Percentiles rank a stretch among this genome's conserved stretches.
Evolutionary conservation across 2,329 filamentous ascomycete species (phyloP).

Genomic region (Colletotrichum australisinense): DNA sequence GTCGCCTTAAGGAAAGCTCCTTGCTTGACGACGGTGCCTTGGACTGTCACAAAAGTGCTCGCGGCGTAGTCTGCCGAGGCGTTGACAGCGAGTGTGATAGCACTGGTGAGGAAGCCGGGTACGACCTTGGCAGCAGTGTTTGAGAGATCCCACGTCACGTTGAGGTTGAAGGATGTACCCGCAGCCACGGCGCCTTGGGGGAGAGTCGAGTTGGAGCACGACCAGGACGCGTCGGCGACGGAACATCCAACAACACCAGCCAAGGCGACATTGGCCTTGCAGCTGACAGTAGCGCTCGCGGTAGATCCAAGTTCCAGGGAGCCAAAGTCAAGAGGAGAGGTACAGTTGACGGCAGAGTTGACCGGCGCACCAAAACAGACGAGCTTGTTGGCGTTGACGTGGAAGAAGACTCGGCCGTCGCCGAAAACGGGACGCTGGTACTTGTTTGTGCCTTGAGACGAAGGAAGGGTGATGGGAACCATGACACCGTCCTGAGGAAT

Average conservation of each 20-base stretch:
- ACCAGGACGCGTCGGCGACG: constrained; percentile 49
- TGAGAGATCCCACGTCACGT: constrained; percentile 51
- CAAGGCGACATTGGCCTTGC: constrained; percentile 50
- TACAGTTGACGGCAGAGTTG: constrained; percentile 52
- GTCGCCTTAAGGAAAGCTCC: constrained; percentile 48
- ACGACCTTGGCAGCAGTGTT: constrained; percentile 41
- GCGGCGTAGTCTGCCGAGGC: constrained; percentile 49
- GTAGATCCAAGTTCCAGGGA: constrained; percentile 47
- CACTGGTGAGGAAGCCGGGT: constrained; percentile 50
- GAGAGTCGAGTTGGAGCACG: constrained; percentile 49
- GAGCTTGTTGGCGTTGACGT: constrained; percentile 45
- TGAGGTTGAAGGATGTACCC: constrained; percentile 52
- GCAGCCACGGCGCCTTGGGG: constrained; percentile 48
- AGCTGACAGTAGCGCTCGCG: constrained; percentile 45
- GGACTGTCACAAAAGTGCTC: constrained; percentile 49
- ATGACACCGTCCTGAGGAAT: constrained; percentile 50
- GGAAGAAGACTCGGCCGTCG: constrained; percentile 49
- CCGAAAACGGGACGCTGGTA: constrained; percentile 55
- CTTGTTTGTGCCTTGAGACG: constrained; percentile 50
- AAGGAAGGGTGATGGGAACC: constrained; percentile 47
- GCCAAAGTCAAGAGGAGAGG: constrained; percentile 52
- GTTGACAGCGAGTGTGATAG: constrained; percentile 51
- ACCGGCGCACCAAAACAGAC: constrained; percentile 53
- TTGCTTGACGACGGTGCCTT: constrained; percentile 50
- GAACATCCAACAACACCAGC: constrained; percentile 49